Percentiles rank a stretch among this genome's conserved stretches.
Evolutionary conservation across 805 yeast species (phyloP).

Genomic region (Pichia gijzeniarum): DNA sequence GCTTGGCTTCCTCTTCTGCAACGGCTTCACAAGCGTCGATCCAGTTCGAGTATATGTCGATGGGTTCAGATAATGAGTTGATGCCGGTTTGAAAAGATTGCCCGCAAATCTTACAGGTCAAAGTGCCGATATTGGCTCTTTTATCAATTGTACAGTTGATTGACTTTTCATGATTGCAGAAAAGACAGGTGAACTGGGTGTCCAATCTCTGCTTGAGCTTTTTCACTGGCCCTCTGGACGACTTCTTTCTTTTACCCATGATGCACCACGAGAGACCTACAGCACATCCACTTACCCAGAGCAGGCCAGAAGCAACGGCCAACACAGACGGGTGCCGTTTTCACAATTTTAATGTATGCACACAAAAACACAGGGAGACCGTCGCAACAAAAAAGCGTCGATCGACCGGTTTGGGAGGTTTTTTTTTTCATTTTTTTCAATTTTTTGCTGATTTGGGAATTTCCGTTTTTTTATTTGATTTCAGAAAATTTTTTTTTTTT

Average conservation of each 20-base stretch:
- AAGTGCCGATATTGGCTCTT: constrained; percentile 73
- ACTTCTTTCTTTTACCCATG: constrained; percentile 59
- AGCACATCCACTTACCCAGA: too few relatives aligned
- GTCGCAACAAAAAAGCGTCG: too few relatives aligned
- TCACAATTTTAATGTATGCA: too few relatives aligned
- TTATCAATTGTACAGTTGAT: constrained; percentile 86
- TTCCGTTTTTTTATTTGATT: too few relatives aligned
- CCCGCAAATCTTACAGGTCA: constrained; percentile 90
- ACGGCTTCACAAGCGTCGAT: constrained; percentile 92
- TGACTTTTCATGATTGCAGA: constrained; percentile 92
- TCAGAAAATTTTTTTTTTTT: neutral
- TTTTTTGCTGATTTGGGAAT: too few relatives aligned
- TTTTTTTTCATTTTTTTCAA: too few relatives aligned
- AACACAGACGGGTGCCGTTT: too few relatives aligned
- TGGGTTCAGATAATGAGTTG: constrained; percentile 79
- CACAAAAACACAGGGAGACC: too few relatives aligned
- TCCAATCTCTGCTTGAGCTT: constrained; percentile 74
- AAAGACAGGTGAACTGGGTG: constrained; percentile 80
- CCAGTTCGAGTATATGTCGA: constrained; percentile 96
- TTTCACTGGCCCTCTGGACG: constrained; percentile 68
- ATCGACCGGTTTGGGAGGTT: too few relatives aligned
- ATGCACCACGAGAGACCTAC: neutral
- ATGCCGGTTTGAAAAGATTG: constrained; percentile 87
- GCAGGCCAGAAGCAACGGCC: too few relatives aligned
- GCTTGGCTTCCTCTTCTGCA: constrained; percentile 50